These are phyloP conservation scores for Phytomonas francai DNA, from an alignment of 208 protist genomes.

Conservation along the genomic window DNA sequence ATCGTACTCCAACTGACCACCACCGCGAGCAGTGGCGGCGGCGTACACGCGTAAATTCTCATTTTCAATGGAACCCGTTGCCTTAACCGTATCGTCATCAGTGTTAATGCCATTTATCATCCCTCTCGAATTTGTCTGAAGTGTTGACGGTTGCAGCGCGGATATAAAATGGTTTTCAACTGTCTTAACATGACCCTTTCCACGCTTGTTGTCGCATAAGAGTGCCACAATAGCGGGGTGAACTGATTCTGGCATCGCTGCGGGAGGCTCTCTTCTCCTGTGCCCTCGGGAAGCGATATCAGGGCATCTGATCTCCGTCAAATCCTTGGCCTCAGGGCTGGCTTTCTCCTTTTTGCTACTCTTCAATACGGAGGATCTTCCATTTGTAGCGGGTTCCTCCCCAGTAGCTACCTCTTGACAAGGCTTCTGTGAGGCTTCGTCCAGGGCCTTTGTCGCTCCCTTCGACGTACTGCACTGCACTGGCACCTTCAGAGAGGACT, in stretches of 20 bases:
- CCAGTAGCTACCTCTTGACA: background rate
- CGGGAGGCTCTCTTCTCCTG: background rate
- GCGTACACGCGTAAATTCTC: background rate
- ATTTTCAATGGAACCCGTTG: background rate
- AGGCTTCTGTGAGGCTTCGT: background rate
- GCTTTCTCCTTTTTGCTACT: background rate
- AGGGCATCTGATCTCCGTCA: background rate
- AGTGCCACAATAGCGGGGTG: constrained; percentile 1
- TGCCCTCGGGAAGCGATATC: background rate
- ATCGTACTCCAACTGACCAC: constrained; percentile 14
- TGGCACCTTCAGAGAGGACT: background rate
- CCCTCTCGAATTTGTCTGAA: background rate
- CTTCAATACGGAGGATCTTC: background rate
- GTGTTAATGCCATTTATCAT: background rate
- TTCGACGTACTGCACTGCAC: background rate
- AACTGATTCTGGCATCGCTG: background rate
- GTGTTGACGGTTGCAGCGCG: background rate
- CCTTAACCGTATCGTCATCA: background rate
- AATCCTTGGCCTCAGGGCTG: background rate
- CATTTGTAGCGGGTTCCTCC: background rate
- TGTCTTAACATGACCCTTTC: constrained; percentile 10
- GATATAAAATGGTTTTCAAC: background rate
- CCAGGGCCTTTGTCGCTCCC: background rate
- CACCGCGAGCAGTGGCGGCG: background rate
- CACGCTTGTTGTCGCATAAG: constrained; percentile 10